Conservation (phyloP, 2,329 filamentous ascomycete genomes). For the Fusarium sp. region DNA sequence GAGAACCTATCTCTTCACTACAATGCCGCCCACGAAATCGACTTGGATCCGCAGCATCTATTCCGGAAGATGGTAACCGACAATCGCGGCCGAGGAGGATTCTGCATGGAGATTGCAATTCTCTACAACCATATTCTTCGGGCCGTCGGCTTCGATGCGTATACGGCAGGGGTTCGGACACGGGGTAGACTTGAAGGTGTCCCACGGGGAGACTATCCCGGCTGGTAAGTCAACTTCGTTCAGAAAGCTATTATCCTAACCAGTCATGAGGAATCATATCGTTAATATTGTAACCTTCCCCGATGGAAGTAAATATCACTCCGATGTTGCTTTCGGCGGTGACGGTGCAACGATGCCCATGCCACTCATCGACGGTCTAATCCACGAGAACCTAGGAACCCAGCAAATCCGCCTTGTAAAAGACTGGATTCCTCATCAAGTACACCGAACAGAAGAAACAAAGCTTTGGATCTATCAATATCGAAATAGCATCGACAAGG, state of each 20-base stretch:
- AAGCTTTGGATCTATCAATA: slow-evolving; percentile 75
- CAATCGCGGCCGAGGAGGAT: slow-evolving; percentile 62
- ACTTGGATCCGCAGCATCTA: slow-evolving; percentile 58
- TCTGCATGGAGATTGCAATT: slow-evolving; percentile 70
- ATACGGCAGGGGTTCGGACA: slow-evolving; percentile 66
- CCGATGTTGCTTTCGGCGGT: slow-evolving; percentile 76
- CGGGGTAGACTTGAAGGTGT: slow-evolving; percentile 54
- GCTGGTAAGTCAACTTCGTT: slow-evolving; percentile 53
- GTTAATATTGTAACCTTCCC: slow-evolving; percentile 70
- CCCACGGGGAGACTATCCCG: slow-evolving; percentile 56
- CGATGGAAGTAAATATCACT: slow-evolving; percentile 59
- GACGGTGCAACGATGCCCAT: slow-evolving; percentile 70
- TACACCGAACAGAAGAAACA: slow-evolving; percentile 47
- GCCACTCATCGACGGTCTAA: slow-evolving; percentile 58
- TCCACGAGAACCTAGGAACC: slow-evolving; percentile 62
- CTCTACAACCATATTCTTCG: slow-evolving; percentile 66
- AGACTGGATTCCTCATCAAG: slow-evolving; percentile 59
- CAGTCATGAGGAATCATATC: slow-evolving; percentile 62
- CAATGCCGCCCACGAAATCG: slow-evolving; percentile 50
- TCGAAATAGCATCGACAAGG: slow-evolving; percentile 56
- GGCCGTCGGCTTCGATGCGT: slow-evolving; percentile 63
- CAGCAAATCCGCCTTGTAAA: slow-evolving; percentile 66
- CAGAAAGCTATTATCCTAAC: background rate
- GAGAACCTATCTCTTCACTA: slow-evolving; percentile 70
- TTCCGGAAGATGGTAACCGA: slow-evolving; percentile 62